Percentiles rank a stretch among this genome's conserved stretches.
Conservation (phyloP, 768 basidiomycete species). For the Crassisporium funariophilum region DNA sequence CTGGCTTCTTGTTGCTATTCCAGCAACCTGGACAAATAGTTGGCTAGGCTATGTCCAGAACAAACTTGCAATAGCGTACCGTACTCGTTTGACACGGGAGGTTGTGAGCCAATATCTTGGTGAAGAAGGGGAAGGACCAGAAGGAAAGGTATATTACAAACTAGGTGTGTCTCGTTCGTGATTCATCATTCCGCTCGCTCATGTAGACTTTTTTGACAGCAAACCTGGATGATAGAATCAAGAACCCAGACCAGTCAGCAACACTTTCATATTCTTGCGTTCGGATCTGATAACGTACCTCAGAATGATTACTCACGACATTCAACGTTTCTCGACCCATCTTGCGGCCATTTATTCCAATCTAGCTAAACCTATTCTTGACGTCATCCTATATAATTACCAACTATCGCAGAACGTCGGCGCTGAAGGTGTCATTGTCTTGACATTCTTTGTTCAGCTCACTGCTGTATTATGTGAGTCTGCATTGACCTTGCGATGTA, state of each 20-base stretch:
- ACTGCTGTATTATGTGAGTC: constrained; percentile 82
- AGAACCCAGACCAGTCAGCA: constrained; percentile 89
- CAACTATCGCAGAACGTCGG: constrained; percentile 94
- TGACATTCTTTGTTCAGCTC: constrained; percentile 83
- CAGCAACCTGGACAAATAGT: constrained; percentile 91
- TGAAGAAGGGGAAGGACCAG: constrained; percentile 58
- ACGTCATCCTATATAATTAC: constrained; percentile 94
- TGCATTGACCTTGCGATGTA: neutral
- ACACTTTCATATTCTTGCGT: neutral
- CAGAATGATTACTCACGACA: constrained; percentile 95
- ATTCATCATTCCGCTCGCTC: neutral
- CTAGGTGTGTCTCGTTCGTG: constrained; percentile 53
- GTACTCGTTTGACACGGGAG: constrained; percentile 82
- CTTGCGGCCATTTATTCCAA: constrained; percentile 95
- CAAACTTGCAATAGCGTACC: constrained; percentile 87
- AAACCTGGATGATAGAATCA: constrained; percentile 93
- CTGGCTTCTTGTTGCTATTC: constrained; percentile 92
- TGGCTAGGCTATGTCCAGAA: constrained; percentile 94
- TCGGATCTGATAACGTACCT: constrained; percentile 11
- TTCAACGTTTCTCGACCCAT: constrained; percentile 88
- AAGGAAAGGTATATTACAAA: constrained; percentile 93
- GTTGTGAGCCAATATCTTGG: constrained; percentile 87
- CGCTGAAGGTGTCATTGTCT: constrained; percentile 83
- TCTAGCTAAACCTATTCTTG: constrained; percentile 89
- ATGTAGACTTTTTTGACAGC: constrained; percentile 45